These are phyloP conservation scores for Neurospora hispaniola DNA, from an alignment of 495 filamentous ascomycete species.

Conservation along the genomic window DNA sequence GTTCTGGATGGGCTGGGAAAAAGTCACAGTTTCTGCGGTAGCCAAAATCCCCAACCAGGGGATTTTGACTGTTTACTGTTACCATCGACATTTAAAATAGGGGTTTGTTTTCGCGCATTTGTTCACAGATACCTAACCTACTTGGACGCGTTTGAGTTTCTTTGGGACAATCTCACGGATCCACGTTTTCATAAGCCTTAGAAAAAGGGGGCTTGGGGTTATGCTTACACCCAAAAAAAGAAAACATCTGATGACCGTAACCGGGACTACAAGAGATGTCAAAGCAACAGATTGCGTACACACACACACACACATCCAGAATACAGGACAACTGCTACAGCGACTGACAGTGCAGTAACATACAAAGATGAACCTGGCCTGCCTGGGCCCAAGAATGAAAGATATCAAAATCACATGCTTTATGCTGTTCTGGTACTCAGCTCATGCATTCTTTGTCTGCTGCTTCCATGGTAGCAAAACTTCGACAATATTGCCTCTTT, in stretches of 20 bases:
- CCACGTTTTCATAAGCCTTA: background rate
- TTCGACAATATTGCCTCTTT: background rate
- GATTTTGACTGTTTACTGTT: background rate
- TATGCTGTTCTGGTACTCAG: background rate
- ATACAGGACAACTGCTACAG: background rate
- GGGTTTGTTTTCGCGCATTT: background rate
- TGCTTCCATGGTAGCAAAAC: background rate
- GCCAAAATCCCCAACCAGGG: background rate
- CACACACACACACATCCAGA: background rate
- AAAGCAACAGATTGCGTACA: background rate
- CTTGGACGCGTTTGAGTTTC: background rate
- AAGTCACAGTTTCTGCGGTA: background rate
- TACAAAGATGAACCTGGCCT: background rate
- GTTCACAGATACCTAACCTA: background rate
- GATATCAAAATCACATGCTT: background rate
- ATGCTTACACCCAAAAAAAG: background rate
- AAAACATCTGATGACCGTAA: background rate
- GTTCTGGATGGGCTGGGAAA: background rate
- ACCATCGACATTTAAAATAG: conserved; percentile 2
- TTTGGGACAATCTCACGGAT: background rate
- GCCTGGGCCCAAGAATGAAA: background rate
- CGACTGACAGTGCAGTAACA: background rate
- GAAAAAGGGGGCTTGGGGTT: background rate
- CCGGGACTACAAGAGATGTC: background rate
- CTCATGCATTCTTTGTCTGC: background rate